Percentiles rank a stretch among this genome's conserved stretches.
Evolutionary conservation across 2,329 filamentous ascomycete genomes (phyloP).

Genomic region (Coniella vitis): DNA sequence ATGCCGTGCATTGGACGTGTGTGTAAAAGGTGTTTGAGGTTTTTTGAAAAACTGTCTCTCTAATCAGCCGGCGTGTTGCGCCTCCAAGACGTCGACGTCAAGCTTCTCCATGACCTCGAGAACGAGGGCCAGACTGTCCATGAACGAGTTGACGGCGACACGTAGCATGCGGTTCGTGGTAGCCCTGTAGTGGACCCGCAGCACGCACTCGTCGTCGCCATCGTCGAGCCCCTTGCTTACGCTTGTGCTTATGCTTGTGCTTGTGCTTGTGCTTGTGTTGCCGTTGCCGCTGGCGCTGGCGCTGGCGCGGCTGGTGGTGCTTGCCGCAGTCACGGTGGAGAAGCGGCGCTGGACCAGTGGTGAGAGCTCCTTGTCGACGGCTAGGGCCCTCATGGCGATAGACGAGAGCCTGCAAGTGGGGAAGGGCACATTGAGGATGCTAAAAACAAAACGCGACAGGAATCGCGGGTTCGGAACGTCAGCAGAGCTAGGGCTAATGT

Average conservation of each 20-base stretch:
- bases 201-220: slow-evolving; percentile 34
- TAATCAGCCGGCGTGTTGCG: slow-evolving; percentile 10
- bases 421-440: slow-evolving; percentile 72
- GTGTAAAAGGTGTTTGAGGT: too few species aligned
- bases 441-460: slow-evolving; percentile 28
- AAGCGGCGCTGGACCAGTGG: slow-evolving; percentile 34
- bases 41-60: too few species aligned
- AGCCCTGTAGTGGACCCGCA: slow-evolving; percentile 73
- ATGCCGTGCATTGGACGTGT: too few species aligned
- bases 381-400: slow-evolving; percentile 66
- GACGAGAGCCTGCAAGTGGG: slow-evolving; percentile 71
- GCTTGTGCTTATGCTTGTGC: background rate
- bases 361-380: slow-evolving; percentile 86
- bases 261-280: background rate
- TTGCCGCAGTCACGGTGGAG: slow-evolving; percentile 8
- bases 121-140: slow-evolving; percentile 81
- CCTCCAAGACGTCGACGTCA: slow-evolving; percentile 70
- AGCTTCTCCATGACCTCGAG: slow-evolving; percentile 86
- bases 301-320: background rate
- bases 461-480: slow-evolving; percentile 1
- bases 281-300: background rate
- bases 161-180: slow-evolving; percentile 95
- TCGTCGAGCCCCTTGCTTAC: background rate
- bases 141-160: slow-evolving; percentile 92
- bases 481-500: background rate